Base-by-base conservation (phyloP, 139 green algal genomes). In the Limnomonas spitsbergensis region DNA sequence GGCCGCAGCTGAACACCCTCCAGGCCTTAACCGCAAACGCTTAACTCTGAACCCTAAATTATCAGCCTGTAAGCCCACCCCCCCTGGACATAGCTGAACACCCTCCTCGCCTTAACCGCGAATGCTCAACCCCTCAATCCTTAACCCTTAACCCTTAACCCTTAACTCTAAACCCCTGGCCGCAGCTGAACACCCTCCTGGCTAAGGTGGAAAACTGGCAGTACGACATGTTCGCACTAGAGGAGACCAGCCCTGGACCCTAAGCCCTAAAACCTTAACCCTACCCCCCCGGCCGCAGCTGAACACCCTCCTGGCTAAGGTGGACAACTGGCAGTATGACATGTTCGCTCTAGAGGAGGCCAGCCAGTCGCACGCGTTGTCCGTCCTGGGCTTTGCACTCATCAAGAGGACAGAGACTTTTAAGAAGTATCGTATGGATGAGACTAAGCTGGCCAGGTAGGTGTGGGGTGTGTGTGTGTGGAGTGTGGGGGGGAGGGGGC, bases 271-370 rank as follows among this genome's bases (percentile, higher is more conserved):
- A n/a, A n/a, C n/a, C n/a, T n/a, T n/a, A n/a, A n/a, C n/a, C n/a
- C n/a, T n/a, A n/a, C n/a, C n/a, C n/a, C n/a, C n/a, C 20, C 20
- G 47, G 14, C 20, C 29, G 88, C 76, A 75, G 68, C 68, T 75
- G 26, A 36, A 29, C n/a, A 24, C 4, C 1, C 75, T 87, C 37
- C 81, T 91, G 24, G 38, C 73, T 7, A 83, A 80, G 31, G 77
- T 86, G 73, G 78, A 89, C 38, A 82, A 91, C 72, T 91, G 87
- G 87, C 82, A 88, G 84, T 91, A 88, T 75, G 82, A 91, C 67
- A 83, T 84, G 0, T 91, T 91, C 72, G 76, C 83, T 42, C 84
- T 91, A 40, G 71, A 80, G 29, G 79, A 86, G 34, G 84, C 83
- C 2, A 82, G 71, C 29, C 38, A 78, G 32, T 78, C 78, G 14